Evolutionary conservation across 257 asterid species (phyloP), one percentile per base, ranked within the genome.

Genomic region (Salvia miltiorrhiza): DNA sequence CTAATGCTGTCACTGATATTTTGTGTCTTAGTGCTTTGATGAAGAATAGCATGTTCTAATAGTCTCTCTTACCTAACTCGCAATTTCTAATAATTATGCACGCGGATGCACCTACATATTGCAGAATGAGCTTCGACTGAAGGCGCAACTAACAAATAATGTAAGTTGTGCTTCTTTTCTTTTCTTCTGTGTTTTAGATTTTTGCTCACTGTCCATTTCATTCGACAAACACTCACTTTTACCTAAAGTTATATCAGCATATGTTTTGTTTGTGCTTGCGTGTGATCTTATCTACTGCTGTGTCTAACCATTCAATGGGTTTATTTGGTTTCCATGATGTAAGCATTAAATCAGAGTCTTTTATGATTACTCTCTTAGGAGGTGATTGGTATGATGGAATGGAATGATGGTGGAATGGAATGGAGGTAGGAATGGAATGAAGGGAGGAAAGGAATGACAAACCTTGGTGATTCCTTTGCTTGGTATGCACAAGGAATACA

Each of bases 91-190:
- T 65, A 44, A 52, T 45, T 62, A n/a, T n/a, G n/a, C n/a, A n/a
- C n/a, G n/a, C n/a, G n/a, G n/a, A 53, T 43, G 69, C 30, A 62
- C 65, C 39, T 28, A 30, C 54, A 58, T 71, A 63, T 79, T 78
- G 80, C 81, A 93, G 98, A 83, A 78, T 43, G 98, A 88, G 83
- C 80, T 93, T 67, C 88, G 84, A 77, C 48, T 60, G 64, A 90
- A 88, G 89, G 92, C 96, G 45, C 80, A 76, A 69, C 73, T 88
- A 81, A 88, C 81, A 9, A 81, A 82, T 39, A 89, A 86, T 78
- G 98, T 90, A 80, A 71, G 97, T 65, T 43, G 37, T 35, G 13
- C 66, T 57, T n/a, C n/a, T 44, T 70, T 30, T 41, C 30, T 16
- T 26, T 61, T 58, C 1, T 43, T 13, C 21, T 37, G 17, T 37